phyloP scores from a whole-genome alignment of 768 basidiomycete species.

The Termitomyces sp. region DNA sequence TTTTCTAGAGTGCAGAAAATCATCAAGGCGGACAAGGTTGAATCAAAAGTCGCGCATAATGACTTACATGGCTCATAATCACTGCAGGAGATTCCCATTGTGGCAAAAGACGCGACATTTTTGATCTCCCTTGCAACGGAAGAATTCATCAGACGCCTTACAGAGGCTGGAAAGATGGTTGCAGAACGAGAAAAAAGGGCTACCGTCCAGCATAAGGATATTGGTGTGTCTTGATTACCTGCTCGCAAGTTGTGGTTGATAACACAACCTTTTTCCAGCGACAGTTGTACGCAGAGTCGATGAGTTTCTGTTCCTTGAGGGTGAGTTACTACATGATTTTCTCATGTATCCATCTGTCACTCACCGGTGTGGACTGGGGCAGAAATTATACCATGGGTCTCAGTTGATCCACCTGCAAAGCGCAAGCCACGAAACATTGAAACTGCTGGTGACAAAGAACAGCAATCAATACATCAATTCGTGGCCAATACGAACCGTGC shows the following conservation, averaged over 20 bases:
- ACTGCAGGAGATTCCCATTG: slow-evolving; percentile 64
- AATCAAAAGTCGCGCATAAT: slow-evolving; percentile 6
- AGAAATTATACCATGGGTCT: slow-evolving; percentile 59
- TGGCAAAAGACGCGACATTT: slow-evolving; percentile 74
- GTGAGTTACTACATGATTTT: slow-evolving; percentile 25
- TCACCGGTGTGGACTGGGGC: background rate
- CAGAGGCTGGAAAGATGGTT: slow-evolving; percentile 62
- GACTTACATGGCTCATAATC: background rate
- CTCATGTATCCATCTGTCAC: background rate
- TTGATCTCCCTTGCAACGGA: slow-evolving; percentile 82
- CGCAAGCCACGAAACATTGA: slow-evolving; percentile 32
- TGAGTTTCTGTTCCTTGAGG: slow-evolving; percentile 77
- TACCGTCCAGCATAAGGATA: slow-evolving; percentile 74
- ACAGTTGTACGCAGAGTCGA: slow-evolving; percentile 59
- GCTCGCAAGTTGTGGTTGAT: background rate
- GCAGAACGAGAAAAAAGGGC: slow-evolving; percentile 68
- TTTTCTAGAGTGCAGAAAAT: slow-evolving; percentile 78
- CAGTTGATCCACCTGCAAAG: slow-evolving; percentile 35
- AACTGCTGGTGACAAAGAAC: slow-evolving; percentile 15
- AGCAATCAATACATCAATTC: slow-evolving; percentile 44
- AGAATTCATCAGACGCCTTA: slow-evolving; percentile 76
- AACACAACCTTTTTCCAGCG: slow-evolving; percentile 28
- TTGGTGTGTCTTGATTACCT: slow-evolving; percentile 44
- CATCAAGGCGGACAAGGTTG: slow-evolving; percentile 79
- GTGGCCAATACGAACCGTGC: slow-evolving; percentile 21